Evolutionary conservation across 805 yeast genomes (phyloP), one percentile per base, ranked within the genome.

Genomic region (Lachancea lanzarotensis): DNA sequence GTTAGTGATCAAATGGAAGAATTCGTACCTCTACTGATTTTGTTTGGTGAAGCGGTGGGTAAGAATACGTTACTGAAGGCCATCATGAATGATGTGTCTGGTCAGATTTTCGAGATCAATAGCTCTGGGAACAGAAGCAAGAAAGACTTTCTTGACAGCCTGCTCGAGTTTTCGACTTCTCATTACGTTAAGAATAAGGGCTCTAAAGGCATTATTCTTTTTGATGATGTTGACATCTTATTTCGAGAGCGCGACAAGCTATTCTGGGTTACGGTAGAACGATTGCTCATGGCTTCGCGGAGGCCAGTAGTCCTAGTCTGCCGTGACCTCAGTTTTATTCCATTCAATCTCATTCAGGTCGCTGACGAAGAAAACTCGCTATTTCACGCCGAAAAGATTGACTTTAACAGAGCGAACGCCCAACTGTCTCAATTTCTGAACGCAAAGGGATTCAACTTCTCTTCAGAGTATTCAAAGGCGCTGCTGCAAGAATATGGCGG

Each of bases 141-240:
- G 39, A 84, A 79, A 58, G 91, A 85, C 49, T 73, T 91, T 12
- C 67, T 72, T 42, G 75, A 78, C 20, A 76, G 70, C 25, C 69
- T 91, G 32, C 80, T 75, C 40, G 97, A 95, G 55, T 75, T 89
- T 43, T 80, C 91, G 45, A 90, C 96, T 3, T 84, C 95, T 0
- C 88, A 87, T 48, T 68, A 84, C 38, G 90, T 91, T 1, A 86
- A 82, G 51, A 68, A 68, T 40, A 55, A 55, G 34, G 52, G 53
- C 12, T 52, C 60, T n/a, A 73, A 78, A 47, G 89, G 91, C 7
- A 67, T 88, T 5, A 81, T 93, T 3, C 63, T 93, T 29, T 71
- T 91, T 46, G 96, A 90, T 53, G 96, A 91, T 55, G 90, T 85
- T 34, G 96, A 91, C 59, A 69, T 86, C 10, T 60, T 90, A 16